Evolutionary conservation across 2,329 filamentous ascomycete genomes (phyloP), one percentile per base, ranked within the genome.

Genomic region (Talaromyces marneffei): DNA sequence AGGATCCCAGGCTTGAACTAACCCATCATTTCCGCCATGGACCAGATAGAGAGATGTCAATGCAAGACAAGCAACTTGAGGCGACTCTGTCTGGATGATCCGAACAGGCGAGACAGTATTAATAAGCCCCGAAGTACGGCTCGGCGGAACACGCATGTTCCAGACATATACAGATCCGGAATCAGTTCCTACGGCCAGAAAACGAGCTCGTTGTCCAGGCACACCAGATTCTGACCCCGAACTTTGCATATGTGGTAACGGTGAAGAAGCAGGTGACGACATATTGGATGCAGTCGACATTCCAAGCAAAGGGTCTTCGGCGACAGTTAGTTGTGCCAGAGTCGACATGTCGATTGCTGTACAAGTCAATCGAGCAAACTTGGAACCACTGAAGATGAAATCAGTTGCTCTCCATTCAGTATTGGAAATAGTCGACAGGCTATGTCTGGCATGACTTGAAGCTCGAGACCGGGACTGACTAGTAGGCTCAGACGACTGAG

Each of bases 1-100:
- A n/a, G 90, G 90, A 77, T 99, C 94, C 94, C 94, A 99, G 5
- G 92, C 90, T 74, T 97, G 94, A 4, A 96, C 93, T 2, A 97
- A 83, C 0, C 94, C 93, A 75, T 99, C 94, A 66, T 90, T 96
- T 27, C 94, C 94, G 55, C 94, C 94, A 72, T 96, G 91, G 6
- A 97, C 89, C 16, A 99, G 77, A 71, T 96, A 95, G 16, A 99
- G 79, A 1, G 91, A 89, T 1, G 92, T 91, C 52, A 96, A 74
- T 5, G 89, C 94, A 16, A 99, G 75, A 63, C 87, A 91, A 0
- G 92, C 90, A 18, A 97, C 87, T 70, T 91, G 85, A 0, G 93
- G 92, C 0, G 93, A 97, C 50, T 96, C 91, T 0, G 94, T 97
- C 68, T 92, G 86, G 50, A 97, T 92, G 56, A 89, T 81, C 29